Conservation (phyloP, 2,329 filamentous ascomycete species). For the Aureobasidium subglaciale region DNA sequence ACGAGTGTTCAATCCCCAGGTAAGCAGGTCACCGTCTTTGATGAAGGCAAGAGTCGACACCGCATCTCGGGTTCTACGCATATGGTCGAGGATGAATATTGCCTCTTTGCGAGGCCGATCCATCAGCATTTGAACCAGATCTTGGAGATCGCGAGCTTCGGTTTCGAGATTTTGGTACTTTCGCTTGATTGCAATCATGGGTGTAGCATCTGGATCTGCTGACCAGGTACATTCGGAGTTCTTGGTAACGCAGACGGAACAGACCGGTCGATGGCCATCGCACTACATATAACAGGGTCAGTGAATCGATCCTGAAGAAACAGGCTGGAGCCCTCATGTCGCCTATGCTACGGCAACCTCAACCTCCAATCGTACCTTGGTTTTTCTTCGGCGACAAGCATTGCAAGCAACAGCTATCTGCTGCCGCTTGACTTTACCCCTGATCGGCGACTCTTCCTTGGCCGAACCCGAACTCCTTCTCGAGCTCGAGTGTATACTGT, state of each 20-base stretch:
- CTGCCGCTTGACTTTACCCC: constrained; percentile 11
- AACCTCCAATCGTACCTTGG: constrained; percentile 4
- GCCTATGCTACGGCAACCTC: background rate
- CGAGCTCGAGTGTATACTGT: constrained; percentile 7
- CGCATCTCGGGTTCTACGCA: background rate
- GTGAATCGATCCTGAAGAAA: background rate
- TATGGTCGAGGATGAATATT: constrained; percentile 4
- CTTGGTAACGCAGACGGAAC: constrained; percentile 4
- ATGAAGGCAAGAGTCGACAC: constrained; percentile 2
- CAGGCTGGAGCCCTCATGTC: background rate
- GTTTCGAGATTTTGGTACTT: constrained; percentile 12
- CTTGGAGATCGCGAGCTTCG: constrained; percentile 1
- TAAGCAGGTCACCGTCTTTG: constrained; percentile 12
- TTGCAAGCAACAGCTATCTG: constrained; percentile 16
- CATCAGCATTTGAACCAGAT: constrained; percentile 13
- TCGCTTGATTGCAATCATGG: constrained; percentile 15
- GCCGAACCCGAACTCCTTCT: constrained; percentile 25
- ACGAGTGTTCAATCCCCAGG: background rate
- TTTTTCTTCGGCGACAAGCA: constrained; percentile 15
- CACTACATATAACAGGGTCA: constrained; percentile 1
- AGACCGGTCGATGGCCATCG: constrained; percentile 8
- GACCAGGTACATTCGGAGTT: constrained; percentile 11
- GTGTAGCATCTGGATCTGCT: constrained; percentile 16
- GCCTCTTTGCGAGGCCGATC: constrained; percentile 5
- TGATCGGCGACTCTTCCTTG: constrained; percentile 3